Conservation (phyloP, 192 early-diverging fungal genomes). For the Coemansia sp. region DNA sequence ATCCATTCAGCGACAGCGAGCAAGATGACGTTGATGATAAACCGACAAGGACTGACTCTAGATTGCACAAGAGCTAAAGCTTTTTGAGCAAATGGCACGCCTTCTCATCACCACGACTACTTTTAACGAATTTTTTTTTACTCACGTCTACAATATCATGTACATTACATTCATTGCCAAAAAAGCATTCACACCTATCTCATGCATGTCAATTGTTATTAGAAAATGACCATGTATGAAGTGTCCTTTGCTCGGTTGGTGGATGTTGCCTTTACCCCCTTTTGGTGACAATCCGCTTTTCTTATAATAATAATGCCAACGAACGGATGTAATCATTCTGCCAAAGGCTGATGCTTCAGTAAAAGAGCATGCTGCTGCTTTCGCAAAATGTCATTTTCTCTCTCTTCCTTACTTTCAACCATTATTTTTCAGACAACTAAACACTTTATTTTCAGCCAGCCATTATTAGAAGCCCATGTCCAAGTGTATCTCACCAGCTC, state of each 20-base stretch:
- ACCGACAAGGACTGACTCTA: background rate
- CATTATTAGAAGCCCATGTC: background rate
- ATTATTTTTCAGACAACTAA: background rate
- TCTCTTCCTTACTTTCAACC: background rate
- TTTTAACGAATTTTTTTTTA: background rate
- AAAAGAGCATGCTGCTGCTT: too few relatives aligned
- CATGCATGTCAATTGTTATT: too few relatives aligned
- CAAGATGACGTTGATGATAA: background rate
- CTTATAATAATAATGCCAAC: background rate
- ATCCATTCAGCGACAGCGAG: constrained; percentile 14
- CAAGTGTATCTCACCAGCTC: background rate
- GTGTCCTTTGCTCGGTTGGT: background rate
- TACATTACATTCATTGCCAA: constrained; percentile 4
- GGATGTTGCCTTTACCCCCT: background rate
- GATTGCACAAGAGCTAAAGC: background rate
- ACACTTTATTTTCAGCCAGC: background rate
- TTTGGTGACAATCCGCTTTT: too few relatives aligned
- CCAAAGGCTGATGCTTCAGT: background rate
- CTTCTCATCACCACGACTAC: background rate
- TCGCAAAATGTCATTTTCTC: background rate
- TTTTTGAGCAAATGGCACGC: background rate
- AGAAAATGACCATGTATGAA: too few relatives aligned
- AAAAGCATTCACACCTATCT: too few relatives aligned
- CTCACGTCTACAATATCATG: background rate
- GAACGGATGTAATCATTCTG: background rate